Conservation (phyloP, 1,284 basidiomycete species). For the Puccinia triticina region DNA sequence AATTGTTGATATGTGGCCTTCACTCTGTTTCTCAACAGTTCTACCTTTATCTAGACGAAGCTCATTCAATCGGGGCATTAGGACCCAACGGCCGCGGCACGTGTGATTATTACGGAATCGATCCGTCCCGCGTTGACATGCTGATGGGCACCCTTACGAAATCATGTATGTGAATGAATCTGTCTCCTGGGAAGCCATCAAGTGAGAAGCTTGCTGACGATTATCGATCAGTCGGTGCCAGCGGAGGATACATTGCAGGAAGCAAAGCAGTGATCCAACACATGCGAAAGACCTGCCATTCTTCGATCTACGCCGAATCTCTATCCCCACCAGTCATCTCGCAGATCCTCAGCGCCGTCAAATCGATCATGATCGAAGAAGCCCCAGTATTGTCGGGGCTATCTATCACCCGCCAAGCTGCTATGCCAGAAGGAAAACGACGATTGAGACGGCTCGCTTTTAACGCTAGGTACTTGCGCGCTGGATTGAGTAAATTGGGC, state of each 20-base stretch:
- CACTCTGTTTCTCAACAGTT: constrained; percentile 67
- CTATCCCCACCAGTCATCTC: constrained; percentile 88
- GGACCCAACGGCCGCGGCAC: constrained; percentile 93
- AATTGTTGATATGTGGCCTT: background rate
- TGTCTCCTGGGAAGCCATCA: too few species aligned
- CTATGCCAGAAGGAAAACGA: constrained; percentile 57
- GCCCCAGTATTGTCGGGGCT: background rate
- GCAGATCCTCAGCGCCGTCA: constrained; percentile 90
- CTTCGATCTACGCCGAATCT: constrained; percentile 84
- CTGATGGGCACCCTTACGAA: constrained; percentile 99
- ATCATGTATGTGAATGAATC: constrained; percentile 64
- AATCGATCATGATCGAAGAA: constrained; percentile 83
- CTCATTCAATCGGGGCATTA: constrained; percentile 93
- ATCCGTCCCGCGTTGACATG: constrained; percentile 81
- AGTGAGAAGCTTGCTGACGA: constrained; percentile 67
- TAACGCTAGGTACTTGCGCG: constrained; percentile 60
- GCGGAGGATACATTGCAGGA: constrained; percentile 92
- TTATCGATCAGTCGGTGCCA: constrained; percentile 80
- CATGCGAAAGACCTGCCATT: constrained; percentile 79
- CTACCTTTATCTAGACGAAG: constrained; percentile 94
- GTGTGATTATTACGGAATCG: constrained; percentile 88
- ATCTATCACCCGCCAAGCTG: constrained; percentile 55
- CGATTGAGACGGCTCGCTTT: constrained; percentile 60
- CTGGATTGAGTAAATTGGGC: constrained; percentile 60
- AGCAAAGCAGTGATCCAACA: constrained; percentile 77